These are phyloP conservation scores for Saccharomycopsis capsularis DNA, from an alignment of 805 yeast species.

Conservation along the genomic window DNA sequence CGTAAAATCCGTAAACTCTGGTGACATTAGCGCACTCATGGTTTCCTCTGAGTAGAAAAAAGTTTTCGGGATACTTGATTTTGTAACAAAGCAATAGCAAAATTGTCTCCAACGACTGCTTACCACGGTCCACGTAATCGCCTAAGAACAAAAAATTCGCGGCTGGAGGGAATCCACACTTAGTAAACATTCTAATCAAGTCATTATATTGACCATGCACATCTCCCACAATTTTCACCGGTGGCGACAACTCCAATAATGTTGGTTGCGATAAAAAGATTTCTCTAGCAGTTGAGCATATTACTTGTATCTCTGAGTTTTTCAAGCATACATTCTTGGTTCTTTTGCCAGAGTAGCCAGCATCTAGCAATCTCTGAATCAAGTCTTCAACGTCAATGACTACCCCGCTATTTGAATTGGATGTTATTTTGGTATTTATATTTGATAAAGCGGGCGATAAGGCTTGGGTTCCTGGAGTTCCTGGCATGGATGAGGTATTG, in stretches of 20 bases:
- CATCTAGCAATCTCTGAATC: slow-evolving; percentile 86
- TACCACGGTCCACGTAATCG: slow-evolving; percentile 96
- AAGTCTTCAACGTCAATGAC: slow-evolving; percentile 67
- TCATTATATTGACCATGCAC: slow-evolving; percentile 97
- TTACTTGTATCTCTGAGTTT: slow-evolving; percentile 78
- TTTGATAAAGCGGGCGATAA: slow-evolving; percentile 15
- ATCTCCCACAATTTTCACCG: slow-evolving; percentile 83
- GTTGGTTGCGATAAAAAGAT: slow-evolving; percentile 88
- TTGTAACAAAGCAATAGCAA: slow-evolving; percentile 82
- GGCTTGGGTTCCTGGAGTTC: slow-evolving; percentile 10
- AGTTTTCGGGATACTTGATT: slow-evolving; percentile 94
- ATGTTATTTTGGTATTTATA: slow-evolving; percentile 7
- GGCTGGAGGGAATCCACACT: slow-evolving; percentile 95
- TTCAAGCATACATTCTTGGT: slow-evolving; percentile 85
- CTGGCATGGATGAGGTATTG: slow-evolving; percentile 9
- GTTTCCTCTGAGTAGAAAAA: slow-evolving; percentile 87
- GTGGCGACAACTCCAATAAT: slow-evolving; percentile 71
- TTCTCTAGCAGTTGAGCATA: slow-evolving; percentile 85
- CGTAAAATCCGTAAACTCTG: slow-evolving; percentile 94
- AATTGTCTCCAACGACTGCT: slow-evolving; percentile 91
- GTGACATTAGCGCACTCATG: slow-evolving; percentile 98
- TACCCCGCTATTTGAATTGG: slow-evolving; percentile 3
- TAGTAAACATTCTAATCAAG: slow-evolving; percentile 80
- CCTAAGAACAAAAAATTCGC: slow-evolving; percentile 90
- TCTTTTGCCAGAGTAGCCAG: slow-evolving; percentile 92